These are phyloP conservation scores for Tylopilus rubrobrunneus DNA, from an alignment of 768 basidiomycete genomes.

Conservation along the genomic window DNA sequence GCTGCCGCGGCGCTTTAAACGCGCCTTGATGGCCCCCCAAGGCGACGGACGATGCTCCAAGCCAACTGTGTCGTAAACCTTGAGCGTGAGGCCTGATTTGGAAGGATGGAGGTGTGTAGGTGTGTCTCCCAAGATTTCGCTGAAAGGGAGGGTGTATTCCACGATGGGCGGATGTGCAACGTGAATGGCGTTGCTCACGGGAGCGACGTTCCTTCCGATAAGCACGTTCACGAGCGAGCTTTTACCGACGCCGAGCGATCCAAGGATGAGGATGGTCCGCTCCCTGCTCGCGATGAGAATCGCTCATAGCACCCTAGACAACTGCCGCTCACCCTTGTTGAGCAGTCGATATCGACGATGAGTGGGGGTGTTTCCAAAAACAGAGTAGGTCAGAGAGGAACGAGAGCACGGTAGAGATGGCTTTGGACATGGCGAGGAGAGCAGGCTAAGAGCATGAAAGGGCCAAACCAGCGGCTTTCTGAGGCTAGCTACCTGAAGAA, in stretches of 20 bases:
- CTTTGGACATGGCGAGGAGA: background rate
- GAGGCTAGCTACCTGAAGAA: too few relatives aligned
- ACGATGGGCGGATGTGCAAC: conserved; percentile 11
- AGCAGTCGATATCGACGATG: background rate
- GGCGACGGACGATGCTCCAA: conserved; percentile 16
- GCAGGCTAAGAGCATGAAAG: background rate
- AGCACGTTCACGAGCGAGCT: conserved; percentile 42
- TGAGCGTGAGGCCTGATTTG: conserved; percentile 2
- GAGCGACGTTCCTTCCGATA: conserved; percentile 21
- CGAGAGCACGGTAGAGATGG: background rate
- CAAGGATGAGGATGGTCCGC: conserved; percentile 19
- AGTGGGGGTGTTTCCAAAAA: background rate
- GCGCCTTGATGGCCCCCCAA: conserved; percentile 9
- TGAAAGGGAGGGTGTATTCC: conserved; percentile 10
- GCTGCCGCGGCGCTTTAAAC: conserved; percentile 11
- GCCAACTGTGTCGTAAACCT: conserved; percentile 19
- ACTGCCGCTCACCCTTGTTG: conserved; percentile 8
- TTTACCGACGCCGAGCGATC: conserved; percentile 33
- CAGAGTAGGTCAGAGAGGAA: background rate
- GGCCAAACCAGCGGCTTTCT: too few relatives aligned
- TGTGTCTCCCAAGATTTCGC: background rate
- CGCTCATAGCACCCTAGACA: background rate
- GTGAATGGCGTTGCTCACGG: conserved; percentile 20
- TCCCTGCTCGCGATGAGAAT: conserved; percentile 3
- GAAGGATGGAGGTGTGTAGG: background rate